Evolutionary conservation across 495 filamentous ascomycete species (phyloP).

Genomic region (Annulohypoxylon bovei): DNA sequence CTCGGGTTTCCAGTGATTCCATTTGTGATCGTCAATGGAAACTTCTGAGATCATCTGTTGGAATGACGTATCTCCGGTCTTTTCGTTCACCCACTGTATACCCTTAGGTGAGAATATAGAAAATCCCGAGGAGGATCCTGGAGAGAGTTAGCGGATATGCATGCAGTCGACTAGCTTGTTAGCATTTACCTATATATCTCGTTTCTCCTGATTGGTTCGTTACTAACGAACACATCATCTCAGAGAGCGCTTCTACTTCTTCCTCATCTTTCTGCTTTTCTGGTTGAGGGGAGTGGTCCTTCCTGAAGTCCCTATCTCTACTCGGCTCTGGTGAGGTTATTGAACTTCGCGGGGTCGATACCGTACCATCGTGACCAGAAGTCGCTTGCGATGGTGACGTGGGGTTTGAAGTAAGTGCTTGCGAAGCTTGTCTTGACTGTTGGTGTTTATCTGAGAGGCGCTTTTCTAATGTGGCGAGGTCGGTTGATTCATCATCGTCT

Average conservation of each 20-base stretch:
- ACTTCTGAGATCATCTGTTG: slow-evolving; percentile 91
- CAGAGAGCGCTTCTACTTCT: slow-evolving; percentile 89
- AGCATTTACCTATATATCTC: slow-evolving; percentile 84
- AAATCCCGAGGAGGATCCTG: slow-evolving; percentile 96
- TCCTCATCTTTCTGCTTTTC: slow-evolving; percentile 59
- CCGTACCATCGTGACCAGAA: slow-evolving; percentile 56
- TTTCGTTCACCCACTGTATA: slow-evolving; percentile 98
- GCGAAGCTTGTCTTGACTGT: slow-evolving; percentile 56
- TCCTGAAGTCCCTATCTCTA: slow-evolving; percentile 54
- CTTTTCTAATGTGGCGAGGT: slow-evolving; percentile 87
- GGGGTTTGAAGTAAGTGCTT: slow-evolving; percentile 54
- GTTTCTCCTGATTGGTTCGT: slow-evolving; percentile 97
- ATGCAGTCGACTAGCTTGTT: slow-evolving; percentile 1
- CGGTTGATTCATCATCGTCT: slow-evolving; percentile 86
- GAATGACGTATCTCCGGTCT: slow-evolving; percentile 93
- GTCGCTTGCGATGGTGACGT: slow-evolving; percentile 58
- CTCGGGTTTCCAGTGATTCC: slow-evolving; percentile 95
- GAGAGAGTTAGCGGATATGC: slow-evolving; percentile 35
- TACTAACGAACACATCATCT: slow-evolving; percentile 99
- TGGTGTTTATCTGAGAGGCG: slow-evolving; percentile 74
- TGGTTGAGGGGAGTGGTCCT: slow-evolving; percentile 41
- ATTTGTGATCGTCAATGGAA: slow-evolving; percentile 87
- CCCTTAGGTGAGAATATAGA: slow-evolving; percentile 98
- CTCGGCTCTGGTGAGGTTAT: slow-evolving; percentile 69
- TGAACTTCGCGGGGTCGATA: slow-evolving; percentile 68